Evolutionary conservation across 1,139 yeast genomes (phyloP).

Genomic region (Kurtzmaniella quercitrusa): DNA sequence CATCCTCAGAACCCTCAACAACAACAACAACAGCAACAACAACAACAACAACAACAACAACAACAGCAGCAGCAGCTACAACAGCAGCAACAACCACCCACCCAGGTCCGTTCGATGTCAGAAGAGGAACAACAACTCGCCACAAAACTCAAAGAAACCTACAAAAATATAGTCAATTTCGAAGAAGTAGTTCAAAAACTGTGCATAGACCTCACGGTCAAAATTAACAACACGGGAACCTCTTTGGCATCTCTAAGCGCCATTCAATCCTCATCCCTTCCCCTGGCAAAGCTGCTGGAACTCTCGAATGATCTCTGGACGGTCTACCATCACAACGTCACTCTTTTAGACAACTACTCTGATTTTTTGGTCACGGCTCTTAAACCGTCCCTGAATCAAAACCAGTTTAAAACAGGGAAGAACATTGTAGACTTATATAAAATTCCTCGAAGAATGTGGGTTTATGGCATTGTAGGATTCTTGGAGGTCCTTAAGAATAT

Average conservation of each 20-base stretch:
- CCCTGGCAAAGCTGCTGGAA: conserved; percentile 38
- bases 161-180: conserved; percentile 60
- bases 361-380: conserved; percentile 69
- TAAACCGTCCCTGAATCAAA: conserved; percentile 51
- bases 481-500: conserved; percentile 76
- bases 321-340: conserved; percentile 63
- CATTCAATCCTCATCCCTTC: conserved; percentile 1
- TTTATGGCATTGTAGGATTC: conserved; percentile 74
- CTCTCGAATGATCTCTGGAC: conserved; percentile 64
- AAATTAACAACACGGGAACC: conserved; percentile 29
- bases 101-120: conserved; percentile 36
- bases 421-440: conserved; percentile 72
- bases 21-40: conserved; percentile 4
- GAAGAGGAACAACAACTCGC: conserved; percentile 72
- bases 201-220: conserved; percentile 51
- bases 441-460: conserved; percentile 78
- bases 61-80: conserved; percentile 1
- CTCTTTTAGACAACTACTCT: conserved; percentile 62
- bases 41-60: conserved; percentile 8
- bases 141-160: conserved; percentile 67
- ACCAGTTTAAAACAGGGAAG: conserved; percentile 63
- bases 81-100: conserved; percentile 2
- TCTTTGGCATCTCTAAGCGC: background rate
- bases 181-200: conserved; percentile 70
- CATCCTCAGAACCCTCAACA: conserved; percentile 4